Evolutionary conservation across 352 stramenopile genomes (phyloP).

Genomic region (Phytophthora sp.): DNA sequence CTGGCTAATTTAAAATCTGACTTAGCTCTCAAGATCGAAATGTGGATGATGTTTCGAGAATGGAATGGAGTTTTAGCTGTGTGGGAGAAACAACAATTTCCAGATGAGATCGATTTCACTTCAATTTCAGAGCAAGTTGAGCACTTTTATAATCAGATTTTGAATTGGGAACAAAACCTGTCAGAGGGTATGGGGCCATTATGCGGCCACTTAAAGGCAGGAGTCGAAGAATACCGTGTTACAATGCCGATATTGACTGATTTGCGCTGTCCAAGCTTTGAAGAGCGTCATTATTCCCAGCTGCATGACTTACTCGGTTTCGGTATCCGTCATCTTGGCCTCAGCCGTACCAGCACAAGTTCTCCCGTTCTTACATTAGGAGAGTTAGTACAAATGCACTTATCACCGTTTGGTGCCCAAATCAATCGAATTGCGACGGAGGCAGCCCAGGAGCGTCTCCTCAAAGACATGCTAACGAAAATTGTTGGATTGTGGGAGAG

Average conservation of each 20-base stretch:
- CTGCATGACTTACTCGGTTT: constrained; percentile 80
- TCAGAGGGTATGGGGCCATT: constrained; percentile 50
- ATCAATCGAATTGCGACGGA: constrained; percentile 88
- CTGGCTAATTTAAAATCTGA: constrained; percentile 75
- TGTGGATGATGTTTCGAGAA: constrained; percentile 80
- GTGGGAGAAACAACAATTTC: constrained; percentile 67
- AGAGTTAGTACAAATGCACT: constrained; percentile 80
- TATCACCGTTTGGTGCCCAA: constrained; percentile 72
- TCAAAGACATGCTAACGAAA: constrained; percentile 92
- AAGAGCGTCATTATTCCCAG: constrained; percentile 66
- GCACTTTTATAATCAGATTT: constrained; percentile 56
- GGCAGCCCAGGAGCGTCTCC: constrained; percentile 82
- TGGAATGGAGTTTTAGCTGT: constrained; percentile 57
- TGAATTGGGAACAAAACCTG: constrained; percentile 59
- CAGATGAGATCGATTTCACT: constrained; percentile 66
- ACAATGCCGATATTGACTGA: constrained; percentile 82
- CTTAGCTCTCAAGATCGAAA: constrained; percentile 75
- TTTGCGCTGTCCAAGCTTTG: constrained; percentile 61
- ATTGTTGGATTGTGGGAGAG: constrained; percentile 83
- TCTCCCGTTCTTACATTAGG: constrained; percentile 71
- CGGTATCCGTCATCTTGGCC: constrained; percentile 51
- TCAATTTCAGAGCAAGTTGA: constrained; percentile 74
- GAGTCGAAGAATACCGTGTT: constrained; percentile 82
- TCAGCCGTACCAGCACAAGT: neutral
- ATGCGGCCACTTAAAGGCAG: constrained; percentile 69